phyloP scores from a whole-genome alignment of 306 rosid genomes.

The Notholithocarpus densiflorus region DNA sequence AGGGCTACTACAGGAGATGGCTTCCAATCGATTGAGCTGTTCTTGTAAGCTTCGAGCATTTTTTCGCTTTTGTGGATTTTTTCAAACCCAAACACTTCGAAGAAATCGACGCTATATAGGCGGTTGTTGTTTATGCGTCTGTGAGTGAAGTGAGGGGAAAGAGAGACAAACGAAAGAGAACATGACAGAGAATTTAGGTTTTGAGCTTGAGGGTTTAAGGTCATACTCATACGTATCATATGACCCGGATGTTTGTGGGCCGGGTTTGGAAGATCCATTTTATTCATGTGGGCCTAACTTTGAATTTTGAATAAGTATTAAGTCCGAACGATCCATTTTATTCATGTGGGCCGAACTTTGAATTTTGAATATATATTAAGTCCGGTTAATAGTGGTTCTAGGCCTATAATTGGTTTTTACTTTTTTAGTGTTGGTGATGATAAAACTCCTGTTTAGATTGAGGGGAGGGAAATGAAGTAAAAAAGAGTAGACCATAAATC shows the following conservation, averaged over 20 bases:
- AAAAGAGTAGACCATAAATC: too few relatives aligned
- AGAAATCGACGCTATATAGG: neutral
- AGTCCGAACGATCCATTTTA: too few relatives aligned
- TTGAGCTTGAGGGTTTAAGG: constrained; percentile 1
- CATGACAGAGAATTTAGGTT: neutral
- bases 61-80: neutral
- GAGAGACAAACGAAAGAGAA: neutral
- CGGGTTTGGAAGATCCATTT: neutral
- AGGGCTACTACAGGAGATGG: constrained; percentile 79
- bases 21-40: constrained; percentile 66
- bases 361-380: too few relatives aligned
- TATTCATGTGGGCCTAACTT: neutral
- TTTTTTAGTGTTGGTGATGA: too few relatives aligned
- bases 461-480: too few relatives aligned
- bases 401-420: too few relatives aligned
- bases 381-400: too few relatives aligned
- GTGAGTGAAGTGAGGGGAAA: neutral
- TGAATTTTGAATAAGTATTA: too few relatives aligned
- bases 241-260: neutral
- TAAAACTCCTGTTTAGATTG: too few relatives aligned
- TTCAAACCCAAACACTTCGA: neutral
- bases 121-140: neutral
- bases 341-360: too few relatives aligned
- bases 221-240: neutral
- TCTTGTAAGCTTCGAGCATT: constrained; percentile 52